These are phyloP conservation scores for Auricularia auricula-judae DNA, from an alignment of 768 basidiomycete genomes.

Conservation along the genomic window DNA sequence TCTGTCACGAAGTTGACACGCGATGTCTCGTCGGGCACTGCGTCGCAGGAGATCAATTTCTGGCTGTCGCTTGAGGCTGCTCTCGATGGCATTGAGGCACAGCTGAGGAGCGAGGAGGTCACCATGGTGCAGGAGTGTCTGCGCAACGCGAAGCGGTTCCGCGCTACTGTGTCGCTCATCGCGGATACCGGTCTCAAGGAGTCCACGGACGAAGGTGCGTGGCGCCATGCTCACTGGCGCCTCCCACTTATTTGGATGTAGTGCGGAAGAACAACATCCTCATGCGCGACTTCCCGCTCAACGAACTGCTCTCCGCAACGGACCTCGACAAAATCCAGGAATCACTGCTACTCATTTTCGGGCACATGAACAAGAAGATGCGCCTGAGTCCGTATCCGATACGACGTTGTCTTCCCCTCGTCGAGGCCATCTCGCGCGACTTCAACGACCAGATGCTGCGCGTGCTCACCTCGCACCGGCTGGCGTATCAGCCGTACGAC, in stretches of 20 bases:
- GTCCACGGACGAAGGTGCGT: slow-evolving; percentile 74
- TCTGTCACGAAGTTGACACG: slow-evolving; percentile 90
- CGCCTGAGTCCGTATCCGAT: slow-evolving; percentile 95
- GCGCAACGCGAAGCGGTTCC: slow-evolving; percentile 92
- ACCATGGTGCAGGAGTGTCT: slow-evolving; percentile 88
- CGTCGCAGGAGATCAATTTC: slow-evolving; percentile 98
- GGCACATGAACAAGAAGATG: slow-evolving; percentile 91
- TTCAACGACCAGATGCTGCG: slow-evolving; percentile 92
- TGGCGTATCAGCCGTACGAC: slow-evolving; percentile 89
- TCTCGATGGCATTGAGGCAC: slow-evolving; percentile 84
- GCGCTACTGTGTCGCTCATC: slow-evolving; percentile 94
- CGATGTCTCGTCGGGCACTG: slow-evolving; percentile 89
- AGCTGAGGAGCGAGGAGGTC: slow-evolving; percentile 86
- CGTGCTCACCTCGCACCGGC: slow-evolving; percentile 81
- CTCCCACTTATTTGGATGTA: slow-evolving; percentile 15
- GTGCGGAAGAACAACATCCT: slow-evolving; percentile 97
- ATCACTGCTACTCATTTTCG: slow-evolving; percentile 75
- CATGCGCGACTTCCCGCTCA: slow-evolving; percentile 98
- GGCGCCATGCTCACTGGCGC: not conserved
- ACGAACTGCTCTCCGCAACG: slow-evolving; percentile 91
- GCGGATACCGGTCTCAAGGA: slow-evolving; percentile 96
- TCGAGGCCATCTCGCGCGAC: slow-evolving; percentile 95
- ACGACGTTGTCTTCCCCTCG: slow-evolving; percentile 87
- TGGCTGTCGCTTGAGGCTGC: slow-evolving; percentile 94
- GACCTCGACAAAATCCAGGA: slow-evolving; percentile 94